These are phyloP conservation scores for Boletus rubroflammeus DNA, from an alignment of 768 basidiomycete genomes.

Conservation along the genomic window DNA sequence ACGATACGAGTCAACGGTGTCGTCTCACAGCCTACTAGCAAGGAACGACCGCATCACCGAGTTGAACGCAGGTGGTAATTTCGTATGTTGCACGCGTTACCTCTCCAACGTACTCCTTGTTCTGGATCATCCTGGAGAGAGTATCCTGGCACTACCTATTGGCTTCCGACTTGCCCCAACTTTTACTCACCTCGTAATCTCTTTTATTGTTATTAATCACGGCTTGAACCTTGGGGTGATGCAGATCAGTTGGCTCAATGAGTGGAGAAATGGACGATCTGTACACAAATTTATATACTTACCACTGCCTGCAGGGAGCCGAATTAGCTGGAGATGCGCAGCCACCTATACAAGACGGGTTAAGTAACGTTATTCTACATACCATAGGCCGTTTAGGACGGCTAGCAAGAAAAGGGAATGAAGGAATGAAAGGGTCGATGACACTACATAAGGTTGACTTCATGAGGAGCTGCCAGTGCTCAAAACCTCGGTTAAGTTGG, in stretches of 20 bases:
- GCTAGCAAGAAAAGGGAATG: not conserved
- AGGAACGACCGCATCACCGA: not conserved
- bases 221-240: not conserved
- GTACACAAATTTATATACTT: not conserved
- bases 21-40: too few relatives aligned
- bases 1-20: not conserved
- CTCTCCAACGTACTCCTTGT: not conserved
- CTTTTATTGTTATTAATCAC: not conserved
- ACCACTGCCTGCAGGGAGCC: not conserved
- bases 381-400: too few relatives aligned
- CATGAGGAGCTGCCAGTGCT: too few relatives aligned
- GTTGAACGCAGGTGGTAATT: not conserved
- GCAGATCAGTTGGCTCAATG: not conserved
- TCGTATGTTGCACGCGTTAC: not conserved
- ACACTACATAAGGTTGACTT: too few relatives aligned
- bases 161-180: not conserved
- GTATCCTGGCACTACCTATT: not conserved
- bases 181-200: not conserved
- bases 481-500: not conserved
- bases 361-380: too few relatives aligned
- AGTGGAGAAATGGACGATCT: not conserved
- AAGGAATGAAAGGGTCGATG: not conserved
- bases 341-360: too few relatives aligned
- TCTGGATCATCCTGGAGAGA: slow-evolving; percentile 10
- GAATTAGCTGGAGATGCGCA: not conserved